These are phyloP conservation scores for Jatropha curcas DNA, from an alignment of 345 rosid genomes.

Conservation along the genomic window DNA sequence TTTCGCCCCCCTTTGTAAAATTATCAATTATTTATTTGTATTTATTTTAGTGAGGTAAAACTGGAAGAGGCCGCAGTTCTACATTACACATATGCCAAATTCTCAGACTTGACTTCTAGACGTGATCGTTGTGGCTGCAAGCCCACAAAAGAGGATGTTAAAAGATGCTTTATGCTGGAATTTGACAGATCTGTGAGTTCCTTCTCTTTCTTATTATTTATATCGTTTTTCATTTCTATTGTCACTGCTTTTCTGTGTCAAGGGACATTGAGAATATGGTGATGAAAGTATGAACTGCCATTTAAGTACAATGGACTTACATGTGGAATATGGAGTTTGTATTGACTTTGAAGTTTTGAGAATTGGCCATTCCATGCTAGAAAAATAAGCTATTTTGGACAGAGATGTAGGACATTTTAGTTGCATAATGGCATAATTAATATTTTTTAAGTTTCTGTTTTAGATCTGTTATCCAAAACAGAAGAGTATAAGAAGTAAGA, in stretches of 20 bases:
- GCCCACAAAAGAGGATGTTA: slow-evolving; percentile 91
- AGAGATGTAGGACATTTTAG: neutral
- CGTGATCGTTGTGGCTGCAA: slow-evolving; percentile 99
- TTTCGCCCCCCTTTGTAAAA: neutral
- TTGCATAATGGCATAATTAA: neutral
- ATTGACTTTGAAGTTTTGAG: slow-evolving; percentile 1
- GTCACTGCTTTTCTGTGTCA: neutral
- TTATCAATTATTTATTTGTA: neutral
- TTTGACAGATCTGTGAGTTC: slow-evolving; percentile 94
- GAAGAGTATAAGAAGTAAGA: neutral
- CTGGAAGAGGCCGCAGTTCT: slow-evolving; percentile 84
- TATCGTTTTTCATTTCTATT: neutral
- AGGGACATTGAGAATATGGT: neutral
- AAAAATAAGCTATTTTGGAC: neutral
- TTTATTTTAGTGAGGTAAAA: slow-evolving; percentile 57
- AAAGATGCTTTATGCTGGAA: slow-evolving; percentile 96
- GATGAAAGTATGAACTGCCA: neutral
- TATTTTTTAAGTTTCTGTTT: neutral
- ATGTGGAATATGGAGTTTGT: neutral
- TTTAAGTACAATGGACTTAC: neutral
- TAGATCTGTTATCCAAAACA: neutral
- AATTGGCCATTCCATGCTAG: neutral
- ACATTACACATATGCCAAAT: slow-evolving; percentile 83
- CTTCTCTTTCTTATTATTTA: neutral
- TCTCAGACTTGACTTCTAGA: slow-evolving; percentile 93